These are phyloP conservation scores for Cyberlindnera euphorbiiphila DNA, from an alignment of 805 yeast genomes.

Conservation along the genomic window DNA sequence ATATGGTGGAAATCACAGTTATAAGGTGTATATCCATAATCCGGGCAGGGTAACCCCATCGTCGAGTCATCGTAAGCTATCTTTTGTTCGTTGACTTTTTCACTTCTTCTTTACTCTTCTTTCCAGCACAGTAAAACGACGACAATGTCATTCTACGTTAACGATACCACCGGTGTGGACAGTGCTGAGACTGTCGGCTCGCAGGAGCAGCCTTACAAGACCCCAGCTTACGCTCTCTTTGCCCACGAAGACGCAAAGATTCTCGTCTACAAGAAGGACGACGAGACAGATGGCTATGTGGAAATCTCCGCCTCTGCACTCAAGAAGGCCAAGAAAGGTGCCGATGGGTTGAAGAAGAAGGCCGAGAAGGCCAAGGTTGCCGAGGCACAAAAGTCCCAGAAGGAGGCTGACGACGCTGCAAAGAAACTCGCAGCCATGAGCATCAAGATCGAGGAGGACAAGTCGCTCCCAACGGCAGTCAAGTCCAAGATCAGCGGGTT, in stretches of 20 bases:
- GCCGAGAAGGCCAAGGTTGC: conserved; percentile 48
- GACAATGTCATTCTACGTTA: conserved; percentile 50
- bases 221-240: conserved; percentile 79
- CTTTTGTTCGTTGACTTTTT: conserved; percentile 1
- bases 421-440: conserved; percentile 75
- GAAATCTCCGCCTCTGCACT: conserved; percentile 87
- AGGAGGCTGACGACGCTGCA: conserved; percentile 68
- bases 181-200: conserved; percentile 56
- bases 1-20: too few species aligned
- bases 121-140: background rate
- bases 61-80: conserved; percentile 2
- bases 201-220: conserved; percentile 65
- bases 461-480: conserved; percentile 63
- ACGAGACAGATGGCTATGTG: conserved; percentile 47
- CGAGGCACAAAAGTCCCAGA: conserved; percentile 47
- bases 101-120: background rate
- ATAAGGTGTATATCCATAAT: too few species aligned
- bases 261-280: conserved; percentile 52
- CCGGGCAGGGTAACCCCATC: background rate
- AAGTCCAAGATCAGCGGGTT: conserved; percentile 54
- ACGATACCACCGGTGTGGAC: conserved; percentile 72
- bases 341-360: conserved; percentile 81
- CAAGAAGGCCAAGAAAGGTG: conserved; percentile 95
- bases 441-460: conserved; percentile 72
- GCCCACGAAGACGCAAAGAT: conserved; percentile 45